Evolutionary conservation across 345 rosid species (phyloP).

Genomic region (Pseudoturritis turrita): DNA sequence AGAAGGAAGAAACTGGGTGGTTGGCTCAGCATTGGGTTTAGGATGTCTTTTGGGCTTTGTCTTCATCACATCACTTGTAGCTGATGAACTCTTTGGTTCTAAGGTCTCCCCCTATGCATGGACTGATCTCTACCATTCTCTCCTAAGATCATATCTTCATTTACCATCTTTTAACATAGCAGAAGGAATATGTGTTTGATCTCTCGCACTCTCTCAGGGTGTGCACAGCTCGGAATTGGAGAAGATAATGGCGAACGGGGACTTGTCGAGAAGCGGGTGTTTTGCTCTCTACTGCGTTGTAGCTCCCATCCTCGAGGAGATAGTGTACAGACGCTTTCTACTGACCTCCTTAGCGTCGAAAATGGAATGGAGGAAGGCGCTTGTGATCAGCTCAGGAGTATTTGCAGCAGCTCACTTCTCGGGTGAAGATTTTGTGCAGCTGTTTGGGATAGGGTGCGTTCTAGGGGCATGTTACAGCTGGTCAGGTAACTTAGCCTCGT

Average conservation of each 20-base stretch:
- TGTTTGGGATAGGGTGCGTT: slow-evolving; percentile 64
- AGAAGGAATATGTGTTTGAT: not conserved
- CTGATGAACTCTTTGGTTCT: slow-evolving; percentile 39
- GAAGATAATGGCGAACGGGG: slow-evolving; percentile 54
- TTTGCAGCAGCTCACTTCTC: slow-evolving; percentile 84
- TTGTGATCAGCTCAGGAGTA: slow-evolving; percentile 54
- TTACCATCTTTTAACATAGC: not conserved
- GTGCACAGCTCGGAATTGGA: slow-evolving; percentile 43
- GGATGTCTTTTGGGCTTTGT: slow-evolving; percentile 47
- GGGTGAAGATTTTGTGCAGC: slow-evolving; percentile 51
- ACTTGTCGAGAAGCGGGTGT: slow-evolving; percentile 48
- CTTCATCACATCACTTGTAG: slow-evolving; percentile 47
- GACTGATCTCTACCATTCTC: not conserved
- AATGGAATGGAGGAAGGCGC: slow-evolving; percentile 58
- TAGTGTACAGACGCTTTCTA: slow-evolving; percentile 74
- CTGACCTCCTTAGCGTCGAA: slow-evolving; percentile 53
- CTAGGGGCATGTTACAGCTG: slow-evolving; percentile 73
- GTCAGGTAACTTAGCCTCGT: slow-evolving; percentile 61
- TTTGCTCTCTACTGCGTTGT: slow-evolving; percentile 52
- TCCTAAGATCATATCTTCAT: not conserved
- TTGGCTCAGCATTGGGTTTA: slow-evolving; percentile 64
- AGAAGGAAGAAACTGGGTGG: slow-evolving; percentile 52
- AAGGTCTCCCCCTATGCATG: slow-evolving; percentile 38
- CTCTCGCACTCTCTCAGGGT: slow-evolving; percentile 29
- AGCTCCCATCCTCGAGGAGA: slow-evolving; percentile 75